Conservation (phyloP, 2,329 filamentous ascomycete genomes). For the Penicillium paneum region DNA sequence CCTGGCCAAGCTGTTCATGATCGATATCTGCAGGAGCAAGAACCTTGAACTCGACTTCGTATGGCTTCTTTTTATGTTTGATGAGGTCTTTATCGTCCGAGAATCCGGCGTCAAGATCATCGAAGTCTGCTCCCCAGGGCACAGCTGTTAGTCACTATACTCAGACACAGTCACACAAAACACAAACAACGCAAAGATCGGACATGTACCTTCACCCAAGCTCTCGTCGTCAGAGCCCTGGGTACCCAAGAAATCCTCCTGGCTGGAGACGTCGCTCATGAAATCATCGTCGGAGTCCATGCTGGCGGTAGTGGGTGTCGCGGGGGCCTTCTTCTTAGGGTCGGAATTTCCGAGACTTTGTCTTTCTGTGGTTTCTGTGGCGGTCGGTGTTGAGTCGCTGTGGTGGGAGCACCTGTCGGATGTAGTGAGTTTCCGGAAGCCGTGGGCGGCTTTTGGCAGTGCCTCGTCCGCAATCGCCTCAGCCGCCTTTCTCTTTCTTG, state of each 20-base stretch:
- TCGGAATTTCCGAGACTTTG: slow-evolving; percentile 11
- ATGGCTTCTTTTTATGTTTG: slow-evolving; percentile 69
- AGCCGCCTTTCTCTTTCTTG: slow-evolving; percentile 54
- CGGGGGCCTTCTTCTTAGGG: slow-evolving; percentile 33
- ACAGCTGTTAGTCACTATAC: slow-evolving; percentile 6
- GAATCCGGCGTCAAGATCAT: slow-evolving; percentile 59
- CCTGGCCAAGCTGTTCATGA: slow-evolving; percentile 76
- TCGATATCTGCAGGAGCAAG: slow-evolving; percentile 78
- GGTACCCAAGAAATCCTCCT: slow-evolving; percentile 62
- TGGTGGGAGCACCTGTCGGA: slow-evolving; percentile 28
- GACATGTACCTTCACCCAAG: slow-evolving; percentile 39
- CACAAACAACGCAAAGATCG: not conserved
- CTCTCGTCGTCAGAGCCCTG: slow-evolving; percentile 71
- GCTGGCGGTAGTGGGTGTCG: slow-evolving; percentile 48
- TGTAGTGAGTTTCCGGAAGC: slow-evolving; percentile 25
- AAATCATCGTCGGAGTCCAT: slow-evolving; percentile 98
- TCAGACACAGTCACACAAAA: not conserved
- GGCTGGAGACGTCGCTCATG: slow-evolving; percentile 78
- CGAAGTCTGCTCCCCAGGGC: slow-evolving; percentile 47
- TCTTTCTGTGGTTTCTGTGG: slow-evolving; percentile 17
- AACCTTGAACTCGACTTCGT: slow-evolving; percentile 82
- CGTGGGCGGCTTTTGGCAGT: slow-evolving; percentile 27
- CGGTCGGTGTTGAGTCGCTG: slow-evolving; percentile 17
- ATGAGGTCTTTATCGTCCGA: slow-evolving; percentile 67
- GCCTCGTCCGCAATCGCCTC: slow-evolving; percentile 39